Evolutionary conservation across 495 filamentous ascomycete species (phyloP), one percentile per base, ranked within the genome.

Genomic region (Talaromyces wortmannii): DNA sequence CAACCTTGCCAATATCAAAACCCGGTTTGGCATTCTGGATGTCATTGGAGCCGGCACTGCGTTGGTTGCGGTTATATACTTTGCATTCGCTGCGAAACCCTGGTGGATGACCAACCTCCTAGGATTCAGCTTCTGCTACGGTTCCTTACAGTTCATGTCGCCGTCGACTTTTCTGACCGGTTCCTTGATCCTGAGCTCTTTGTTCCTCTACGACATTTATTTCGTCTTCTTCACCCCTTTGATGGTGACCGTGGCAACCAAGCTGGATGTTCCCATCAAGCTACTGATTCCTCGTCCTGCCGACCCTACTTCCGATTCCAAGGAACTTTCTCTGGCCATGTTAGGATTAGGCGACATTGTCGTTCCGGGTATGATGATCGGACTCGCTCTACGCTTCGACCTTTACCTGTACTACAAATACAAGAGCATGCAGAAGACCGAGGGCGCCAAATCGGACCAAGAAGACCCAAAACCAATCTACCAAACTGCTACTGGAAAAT

Each of bases 211-310:
- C 61, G 94, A 98, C 61, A 92, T 98, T 51, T 87, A 91, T 64
- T 95, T 97, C 72, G 94, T 98, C 52, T 98, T 97, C 65, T 98
- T 89, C 67, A 98, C 94, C 0, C 94, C 94, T 1, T 78, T 94
- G 62, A 98, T 98, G 94, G 87, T 97, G 10, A 92, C 92, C 0
- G 94, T 98, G 29, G 94, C 94, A 10, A 96, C 84, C 8, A 84
- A 83, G 36, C 74, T 98, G 30, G 94, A 98, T 64, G 87, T 92
- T 3, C 94, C 94, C 0, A 95, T 96, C 64, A 97, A 97, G 61
- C 82, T 98, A 2, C 75, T 95, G 0, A 96, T 97, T 60, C 87
- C 89, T 16, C 81, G 88, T 12, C 83, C 87, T 0, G 58, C 75
- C 4, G 63, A 61, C 15, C 65, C 74, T 1, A 63, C 60, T 43